phyloP scores from a whole-genome alignment of 805 yeast genomes.

The Lipomyces sp. region DNA sequence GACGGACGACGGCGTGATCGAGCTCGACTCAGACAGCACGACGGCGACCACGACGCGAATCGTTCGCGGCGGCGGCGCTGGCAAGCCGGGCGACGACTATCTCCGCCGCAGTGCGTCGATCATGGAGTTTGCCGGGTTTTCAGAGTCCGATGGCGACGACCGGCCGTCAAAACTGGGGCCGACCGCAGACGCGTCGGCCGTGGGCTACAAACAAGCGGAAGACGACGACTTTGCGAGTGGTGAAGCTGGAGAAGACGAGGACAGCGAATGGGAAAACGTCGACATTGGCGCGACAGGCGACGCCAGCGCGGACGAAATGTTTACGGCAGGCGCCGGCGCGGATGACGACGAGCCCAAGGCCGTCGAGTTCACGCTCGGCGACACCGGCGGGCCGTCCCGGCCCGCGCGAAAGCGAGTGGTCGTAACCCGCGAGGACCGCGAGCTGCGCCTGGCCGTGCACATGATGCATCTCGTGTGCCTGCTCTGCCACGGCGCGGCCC shows the following conservation, averaged over 20 bases:
- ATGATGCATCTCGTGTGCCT: conserved; percentile 55
- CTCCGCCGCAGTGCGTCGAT: neutral
- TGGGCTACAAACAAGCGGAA: neutral
- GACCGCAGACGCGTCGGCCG: conserved; percentile 11
- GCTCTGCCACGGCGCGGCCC: conserved; percentile 60
- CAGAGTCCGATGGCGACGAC: neutral
- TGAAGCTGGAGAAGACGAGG: conserved; percentile 8
- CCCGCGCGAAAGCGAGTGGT: conserved; percentile 3
- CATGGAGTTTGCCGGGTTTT: neutral
- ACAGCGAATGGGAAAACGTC: conserved; percentile 24
- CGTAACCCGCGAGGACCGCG: conserved; percentile 19
- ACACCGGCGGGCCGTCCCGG: neutral
- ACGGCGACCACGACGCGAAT: neutral
- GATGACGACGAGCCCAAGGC: conserved; percentile 9
- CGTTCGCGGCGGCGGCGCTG: no score
- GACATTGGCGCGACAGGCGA: conserved; percentile 10
- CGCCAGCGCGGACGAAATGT: neutral
- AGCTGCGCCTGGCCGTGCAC: conserved; percentile 54
- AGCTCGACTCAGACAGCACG: conserved; percentile 10
- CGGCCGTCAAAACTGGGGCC: no score
- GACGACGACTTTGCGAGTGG: neutral
- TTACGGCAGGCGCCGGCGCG: no score
- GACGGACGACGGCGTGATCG: conserved; percentile 1
- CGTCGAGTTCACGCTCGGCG: conserved; percentile 23
- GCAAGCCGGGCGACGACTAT: neutral